Percentiles rank a stretch among this genome's conserved stretches.
phyloP scores from a whole-genome alignment of 208 protist genomes.

The Leishmania major region DNA sequence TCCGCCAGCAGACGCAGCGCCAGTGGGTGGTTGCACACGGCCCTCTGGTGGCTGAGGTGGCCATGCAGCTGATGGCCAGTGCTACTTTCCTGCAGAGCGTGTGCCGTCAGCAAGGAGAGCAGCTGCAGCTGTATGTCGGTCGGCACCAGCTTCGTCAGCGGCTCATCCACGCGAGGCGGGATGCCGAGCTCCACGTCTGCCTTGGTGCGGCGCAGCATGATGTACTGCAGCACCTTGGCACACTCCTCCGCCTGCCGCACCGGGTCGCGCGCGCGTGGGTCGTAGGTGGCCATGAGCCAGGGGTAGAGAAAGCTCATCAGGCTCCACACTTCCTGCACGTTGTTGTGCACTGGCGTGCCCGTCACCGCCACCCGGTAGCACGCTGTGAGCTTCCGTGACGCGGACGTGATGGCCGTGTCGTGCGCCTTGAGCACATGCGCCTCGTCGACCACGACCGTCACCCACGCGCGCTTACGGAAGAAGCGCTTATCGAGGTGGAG shows the following conservation, averaged over 20 bases:
- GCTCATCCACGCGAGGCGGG: conserved; percentile 94
- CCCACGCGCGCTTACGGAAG: conserved; percentile 91
- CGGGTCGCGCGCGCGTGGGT: conserved; percentile 39
- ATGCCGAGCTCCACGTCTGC: conserved; percentile 97
- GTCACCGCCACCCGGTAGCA: conserved; percentile 89
- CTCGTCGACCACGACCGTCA: conserved; percentile 96
- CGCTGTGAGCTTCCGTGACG: conserved; percentile 73
- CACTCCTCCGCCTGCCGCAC: conserved; percentile 68
- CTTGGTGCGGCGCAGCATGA: conserved; percentile 97
- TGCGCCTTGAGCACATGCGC: conserved; percentile 95
- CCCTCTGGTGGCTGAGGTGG: conserved; percentile 81
- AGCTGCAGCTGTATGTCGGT: conserved; percentile 82
- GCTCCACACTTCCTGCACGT: conserved; percentile 95
- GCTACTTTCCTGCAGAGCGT: conserved; percentile 49
- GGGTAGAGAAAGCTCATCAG: conserved; percentile 96
- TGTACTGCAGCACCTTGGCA: conserved; percentile 71
- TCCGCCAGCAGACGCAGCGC: conserved; percentile 66
- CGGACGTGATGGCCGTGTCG: conserved; percentile 59
- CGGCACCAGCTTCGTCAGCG: conserved; percentile 59
- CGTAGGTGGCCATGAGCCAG: conserved; percentile 66
- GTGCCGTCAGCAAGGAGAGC: conserved; percentile 60
- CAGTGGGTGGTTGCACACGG: conserved; percentile 87
- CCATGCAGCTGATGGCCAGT: conserved; percentile 35
- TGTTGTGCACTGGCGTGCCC: conserved; percentile 98
- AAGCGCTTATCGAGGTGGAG: conserved; percentile 78